Evolutionary conservation across 179 eudicot genomes (phyloP).

Genomic region (Amaranthus tricolor): DNA sequence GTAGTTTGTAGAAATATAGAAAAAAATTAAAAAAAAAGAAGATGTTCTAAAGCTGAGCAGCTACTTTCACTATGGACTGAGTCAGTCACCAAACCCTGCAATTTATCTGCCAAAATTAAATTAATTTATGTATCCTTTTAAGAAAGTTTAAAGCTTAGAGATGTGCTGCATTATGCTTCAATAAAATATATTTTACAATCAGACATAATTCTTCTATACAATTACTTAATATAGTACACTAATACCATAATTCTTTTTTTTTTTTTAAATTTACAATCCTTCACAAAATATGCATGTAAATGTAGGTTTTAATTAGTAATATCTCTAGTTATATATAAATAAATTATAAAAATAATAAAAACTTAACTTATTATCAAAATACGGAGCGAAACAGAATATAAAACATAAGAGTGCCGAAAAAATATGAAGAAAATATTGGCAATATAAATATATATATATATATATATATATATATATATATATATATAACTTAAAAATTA

Average conservation of each 20-base stretch:
- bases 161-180: constrained; percentile 31
- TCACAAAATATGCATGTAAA: too few relatives aligned
- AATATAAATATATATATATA: too few relatives aligned
- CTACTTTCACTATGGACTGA: neutral
- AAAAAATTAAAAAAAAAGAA: neutral
- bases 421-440: too few relatives aligned
- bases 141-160: constrained; percentile 17
- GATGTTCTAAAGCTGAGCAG: constrained; percentile 17
- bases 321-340: too few relatives aligned
- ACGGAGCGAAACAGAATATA: too few relatives aligned
- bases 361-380: too few relatives aligned
- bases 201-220: constrained; percentile 2
- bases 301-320: too few relatives aligned
- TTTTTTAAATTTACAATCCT: neutral
- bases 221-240: neutral
- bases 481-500: too few relatives aligned
- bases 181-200: constrained; percentile 6
- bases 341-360: too few relatives aligned
- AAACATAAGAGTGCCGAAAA: too few relatives aligned
- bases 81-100: constrained; percentile 1
- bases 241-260: neutral
- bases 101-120: constrained; percentile 16
- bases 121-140: neutral
- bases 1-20: too few relatives aligned
- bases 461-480: too few relatives aligned